Evolutionary conservation across 345 rosid genomes (phyloP), one percentile per base, ranked within the genome.

Genomic region (Boechera retrofracta): DNA sequence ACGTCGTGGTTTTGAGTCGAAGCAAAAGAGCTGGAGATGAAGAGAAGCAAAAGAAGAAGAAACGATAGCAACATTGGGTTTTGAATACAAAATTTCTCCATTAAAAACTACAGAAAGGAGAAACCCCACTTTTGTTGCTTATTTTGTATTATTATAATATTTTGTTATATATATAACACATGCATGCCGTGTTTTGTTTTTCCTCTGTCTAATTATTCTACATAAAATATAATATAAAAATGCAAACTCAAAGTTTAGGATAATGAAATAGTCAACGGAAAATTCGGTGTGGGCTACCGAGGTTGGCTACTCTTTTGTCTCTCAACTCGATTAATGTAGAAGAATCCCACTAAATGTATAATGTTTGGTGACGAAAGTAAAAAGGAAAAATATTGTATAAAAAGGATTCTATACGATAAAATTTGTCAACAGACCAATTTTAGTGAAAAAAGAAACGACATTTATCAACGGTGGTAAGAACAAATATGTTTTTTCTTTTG

Each of bases 81-180:
- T 74, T 53, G 72, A 45, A 47, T 62, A 32, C 59, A 31, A 52
- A 61, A 69, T 45, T 7, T 76, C 12, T 53, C 57, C 80, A 77
- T 76, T 60, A 10, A 35, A 55, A 58, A 66, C 5, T 39, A 38
- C 29, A 52, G 6, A 18, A 41, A 39, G 54, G 53, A 52, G 45
- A 51, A 28, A 32, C 12, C 38, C 32, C 26, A 59, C 59, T 36
- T 72, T 41, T 60, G 35, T 4, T 67, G 33, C 18, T 16, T 41
- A 21, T 15, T 28, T 9, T 35, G 1, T 35, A 12, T 60, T 33
- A 28, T 32, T 18, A 9, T 61, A 26, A 11, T 12, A 1, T 13
- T 24, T 2, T 71, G 11, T 18, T 41, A 61, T 72, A 49, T 49
- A 35, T 2, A 38, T 8, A 53, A 11, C 12, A 7, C n/a, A 4